phyloP scores from a whole-genome alignment of 75 land plant genomes.

The Cupressus sempervirens region DNA sequence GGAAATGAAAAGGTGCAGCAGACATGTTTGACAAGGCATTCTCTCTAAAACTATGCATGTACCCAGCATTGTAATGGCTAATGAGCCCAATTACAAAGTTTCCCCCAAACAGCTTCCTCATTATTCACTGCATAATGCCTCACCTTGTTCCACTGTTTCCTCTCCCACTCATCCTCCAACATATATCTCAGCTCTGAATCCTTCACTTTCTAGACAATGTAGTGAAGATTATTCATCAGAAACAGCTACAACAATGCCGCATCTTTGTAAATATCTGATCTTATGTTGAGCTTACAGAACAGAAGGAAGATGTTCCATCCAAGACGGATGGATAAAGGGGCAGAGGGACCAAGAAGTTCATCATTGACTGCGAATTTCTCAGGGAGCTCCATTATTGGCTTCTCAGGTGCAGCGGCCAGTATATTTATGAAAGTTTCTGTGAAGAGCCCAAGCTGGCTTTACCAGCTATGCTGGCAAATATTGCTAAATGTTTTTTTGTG shows the following conservation, averaged over 20 bases:
- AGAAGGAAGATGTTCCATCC: constrained; percentile 63
- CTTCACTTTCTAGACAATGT: constrained; percentile 41
- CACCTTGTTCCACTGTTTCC: constrained; percentile 4
- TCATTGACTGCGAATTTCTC: background rate
- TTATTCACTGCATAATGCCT: constrained; percentile 17
- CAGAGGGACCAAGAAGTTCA: too few relatives aligned
- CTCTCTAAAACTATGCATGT: too few relatives aligned
- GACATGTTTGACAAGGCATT: too few relatives aligned
- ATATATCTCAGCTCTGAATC: constrained; percentile 27
- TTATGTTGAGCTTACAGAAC: constrained; percentile 49
- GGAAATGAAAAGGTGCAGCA: too few relatives aligned
- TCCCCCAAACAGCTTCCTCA: constrained; percentile 20
- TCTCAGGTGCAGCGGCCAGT: constrained; percentile 26
- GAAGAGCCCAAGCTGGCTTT: too few relatives aligned
- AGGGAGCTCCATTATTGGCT: constrained; percentile 1
- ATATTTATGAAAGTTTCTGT: constrained; percentile 44
- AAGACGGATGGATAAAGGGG: constrained; percentile 36
- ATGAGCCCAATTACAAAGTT: too few relatives aligned
- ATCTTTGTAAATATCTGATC: constrained; percentile 50
- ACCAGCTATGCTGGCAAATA: too few relatives aligned
- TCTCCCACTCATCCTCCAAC: constrained; percentile 24
- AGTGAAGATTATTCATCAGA: constrained; percentile 54
- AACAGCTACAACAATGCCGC: constrained; percentile 40
- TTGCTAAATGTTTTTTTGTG: too few relatives aligned
- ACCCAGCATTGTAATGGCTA: too few relatives aligned